A percentile compares a stretch with the other conserved stretches of the same genome.
Evolutionary conservation across 352 stramenopile species (phyloP).

Genomic region (Globisporangium abappressorium): DNA sequence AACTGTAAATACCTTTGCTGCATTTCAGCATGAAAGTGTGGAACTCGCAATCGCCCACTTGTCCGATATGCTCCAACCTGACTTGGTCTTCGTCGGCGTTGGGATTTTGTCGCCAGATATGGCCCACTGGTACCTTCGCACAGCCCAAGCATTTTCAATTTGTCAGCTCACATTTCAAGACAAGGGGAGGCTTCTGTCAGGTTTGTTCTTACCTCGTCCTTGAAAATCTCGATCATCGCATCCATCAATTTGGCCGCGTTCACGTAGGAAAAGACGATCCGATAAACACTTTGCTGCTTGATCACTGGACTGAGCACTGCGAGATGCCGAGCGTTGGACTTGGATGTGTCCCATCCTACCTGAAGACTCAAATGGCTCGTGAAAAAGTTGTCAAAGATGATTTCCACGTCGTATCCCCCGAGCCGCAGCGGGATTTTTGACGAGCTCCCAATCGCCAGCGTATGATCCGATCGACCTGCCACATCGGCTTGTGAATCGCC

Average conservation of each 20-base stretch:
- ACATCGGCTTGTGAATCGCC: slow-evolving; percentile 1
- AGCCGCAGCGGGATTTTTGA: slow-evolving; percentile 40
- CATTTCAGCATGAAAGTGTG: slow-evolving; percentile 35
- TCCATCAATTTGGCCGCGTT: slow-evolving; percentile 33
- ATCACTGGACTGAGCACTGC: slow-evolving; percentile 40
- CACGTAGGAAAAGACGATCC: slow-evolving; percentile 52
- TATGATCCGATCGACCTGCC: not conserved
- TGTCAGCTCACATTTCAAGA: not conserved
- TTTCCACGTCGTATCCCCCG: slow-evolving; percentile 35
- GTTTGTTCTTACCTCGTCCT: slow-evolving; percentile 27
- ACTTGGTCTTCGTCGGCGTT: slow-evolving; percentile 21
- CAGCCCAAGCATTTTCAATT: not conserved
- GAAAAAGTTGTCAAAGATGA: slow-evolving; percentile 26
- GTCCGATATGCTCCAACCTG: slow-evolving; percentile 24
- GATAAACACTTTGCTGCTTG: slow-evolving; percentile 20
- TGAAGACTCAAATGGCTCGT: slow-evolving; percentile 24
- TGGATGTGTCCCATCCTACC: slow-evolving; percentile 34
- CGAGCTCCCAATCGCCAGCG: slow-evolving; percentile 23
- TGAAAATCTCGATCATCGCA: slow-evolving; percentile 41
- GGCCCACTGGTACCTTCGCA: slow-evolving; percentile 9
- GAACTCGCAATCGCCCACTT: slow-evolving; percentile 32
- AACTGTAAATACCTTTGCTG: slow-evolving; percentile 17
- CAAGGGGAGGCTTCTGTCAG: not conserved
- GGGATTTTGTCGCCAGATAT: slow-evolving; percentile 20
- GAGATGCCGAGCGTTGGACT: slow-evolving; percentile 24